Evolutionary conservation across 169 alveolate species (phyloP).

Genomic region (Blepharisma undulans): DNA sequence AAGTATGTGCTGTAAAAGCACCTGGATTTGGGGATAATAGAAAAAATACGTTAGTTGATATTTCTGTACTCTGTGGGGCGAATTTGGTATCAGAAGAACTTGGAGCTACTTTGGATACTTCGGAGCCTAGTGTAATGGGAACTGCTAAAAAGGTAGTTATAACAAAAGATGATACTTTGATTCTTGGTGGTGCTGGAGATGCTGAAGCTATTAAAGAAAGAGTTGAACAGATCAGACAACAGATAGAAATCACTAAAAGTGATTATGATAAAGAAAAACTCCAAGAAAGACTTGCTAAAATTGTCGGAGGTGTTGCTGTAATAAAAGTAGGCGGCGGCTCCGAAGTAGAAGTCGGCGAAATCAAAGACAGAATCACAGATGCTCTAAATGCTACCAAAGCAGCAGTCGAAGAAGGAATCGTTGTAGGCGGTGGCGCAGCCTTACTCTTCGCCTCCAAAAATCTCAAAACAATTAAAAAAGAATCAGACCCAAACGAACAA

Average conservation of each 20-base stretch:
- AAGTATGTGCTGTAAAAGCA: slow-evolving; percentile 97
- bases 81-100: slow-evolving; percentile 92
- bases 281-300: slow-evolving; percentile 97
- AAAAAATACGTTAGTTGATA: slow-evolving; percentile 94
- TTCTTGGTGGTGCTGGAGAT: slow-evolving; percentile 96
- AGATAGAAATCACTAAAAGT: slow-evolving; percentile 87
- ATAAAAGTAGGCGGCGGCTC: slow-evolving; percentile 98
- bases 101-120: slow-evolving; percentile 79
- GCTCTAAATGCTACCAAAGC: slow-evolving; percentile 99
- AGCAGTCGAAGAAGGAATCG: slow-evolving; percentile 99
- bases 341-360: slow-evolving; percentile 97
- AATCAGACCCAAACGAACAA: slow-evolving; percentile 34
- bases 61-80: slow-evolving; percentile 96
- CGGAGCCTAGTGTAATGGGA: slow-evolving; percentile 83
- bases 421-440: slow-evolving; percentile 99
- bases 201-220: slow-evolving; percentile 90
- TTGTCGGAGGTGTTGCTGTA: slow-evolving; percentile 99
- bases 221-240: slow-evolving; percentile 89
- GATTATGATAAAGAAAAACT: slow-evolving; percentile 95
- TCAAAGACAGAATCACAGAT: slow-evolving; percentile 98
- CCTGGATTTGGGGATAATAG: slow-evolving; percentile 99
- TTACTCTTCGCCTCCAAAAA: slow-evolving; percentile 90
- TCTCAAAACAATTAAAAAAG: slow-evolving; percentile 42
- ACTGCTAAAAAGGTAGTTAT: slow-evolving; percentile 94
- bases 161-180: slow-evolving; percentile 97